Conservation (phyloP, 495 filamentous ascomycete species). For the Hypoxylon fragiforme region DNA sequence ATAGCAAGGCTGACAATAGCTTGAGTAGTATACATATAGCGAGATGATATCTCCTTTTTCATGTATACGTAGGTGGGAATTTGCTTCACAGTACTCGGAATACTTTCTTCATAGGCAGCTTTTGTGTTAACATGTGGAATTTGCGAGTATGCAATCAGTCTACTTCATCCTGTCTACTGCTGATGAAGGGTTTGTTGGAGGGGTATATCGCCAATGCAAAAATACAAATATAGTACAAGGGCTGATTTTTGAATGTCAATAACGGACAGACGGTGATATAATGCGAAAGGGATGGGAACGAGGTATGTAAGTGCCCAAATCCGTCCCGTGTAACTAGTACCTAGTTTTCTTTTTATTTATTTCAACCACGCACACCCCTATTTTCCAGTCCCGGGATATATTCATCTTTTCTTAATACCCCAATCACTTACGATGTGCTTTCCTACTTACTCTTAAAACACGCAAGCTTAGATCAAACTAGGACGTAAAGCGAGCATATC, state of each 20-base stretch:
- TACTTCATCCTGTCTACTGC: background rate
- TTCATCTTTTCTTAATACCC: background rate
- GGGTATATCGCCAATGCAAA: background rate
- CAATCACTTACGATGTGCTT: background rate
- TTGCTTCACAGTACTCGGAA: too few species aligned
- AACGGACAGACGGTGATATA: too few species aligned
- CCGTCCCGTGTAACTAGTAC: background rate
- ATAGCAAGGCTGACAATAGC: too few species aligned
- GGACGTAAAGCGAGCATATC: constrained; percentile 59
- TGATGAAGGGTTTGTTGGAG: background rate
- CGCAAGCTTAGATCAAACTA: constrained; percentile 39
- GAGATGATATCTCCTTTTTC: too few species aligned
- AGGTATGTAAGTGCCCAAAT: background rate
- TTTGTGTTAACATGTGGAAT: too few species aligned
- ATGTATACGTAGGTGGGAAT: too few species aligned
- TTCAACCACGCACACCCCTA: too few species aligned
- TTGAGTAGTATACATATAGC: too few species aligned
- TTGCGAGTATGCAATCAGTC: background rate
- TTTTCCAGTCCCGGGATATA: background rate
- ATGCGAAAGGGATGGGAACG: background rate
- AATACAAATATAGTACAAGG: constrained; percentile 1
- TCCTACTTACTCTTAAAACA: background rate
- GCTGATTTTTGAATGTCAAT: background rate
- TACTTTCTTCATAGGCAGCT: too few species aligned
- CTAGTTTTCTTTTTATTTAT: too few species aligned